These are phyloP conservation scores for Emergomyces pasteurianus DNA, from an alignment of 2,329 filamentous ascomycete species.

Conservation along the genomic window DNA sequence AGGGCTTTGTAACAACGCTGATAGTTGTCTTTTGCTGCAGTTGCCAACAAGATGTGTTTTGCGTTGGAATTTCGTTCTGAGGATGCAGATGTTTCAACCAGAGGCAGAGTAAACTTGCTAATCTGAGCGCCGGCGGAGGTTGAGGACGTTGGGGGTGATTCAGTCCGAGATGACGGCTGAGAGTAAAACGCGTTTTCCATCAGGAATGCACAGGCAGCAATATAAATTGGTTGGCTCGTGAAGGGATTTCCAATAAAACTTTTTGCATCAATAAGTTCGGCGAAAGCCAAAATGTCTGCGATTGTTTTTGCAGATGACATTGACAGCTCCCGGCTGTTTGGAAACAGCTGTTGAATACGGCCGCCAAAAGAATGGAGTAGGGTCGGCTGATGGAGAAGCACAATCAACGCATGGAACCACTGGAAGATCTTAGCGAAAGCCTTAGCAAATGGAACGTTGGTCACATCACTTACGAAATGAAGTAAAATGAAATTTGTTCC, in stretches of 20 bases:
- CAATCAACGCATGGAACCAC: slow-evolving; percentile 81
- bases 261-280: slow-evolving; percentile 72
- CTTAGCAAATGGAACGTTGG: neutral
- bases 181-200: slow-evolving; percentile 68
- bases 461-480: slow-evolving; percentile 44
- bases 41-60: slow-evolving; percentile 65
- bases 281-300: slow-evolving; percentile 76
- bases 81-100: slow-evolving; percentile 18
- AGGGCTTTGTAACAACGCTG: slow-evolving; percentile 76
- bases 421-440: slow-evolving; percentile 13
- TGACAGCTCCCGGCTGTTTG: slow-evolving; percentile 67
- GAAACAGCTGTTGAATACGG: slow-evolving; percentile 57
- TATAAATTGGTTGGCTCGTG: slow-evolving; percentile 82
- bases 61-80: slow-evolving; percentile 25
- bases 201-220: slow-evolving; percentile 77
- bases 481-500: slow-evolving; percentile 78
- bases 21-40: slow-evolving; percentile 76
- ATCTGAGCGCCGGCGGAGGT: slow-evolving; percentile 20
- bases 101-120: slow-evolving; percentile 24
- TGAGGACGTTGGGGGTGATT: slow-evolving; percentile 36
- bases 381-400: slow-evolving; percentile 73
- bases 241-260: slow-evolving; percentile 83
- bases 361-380: slow-evolving; percentile 65
- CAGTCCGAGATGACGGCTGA: slow-evolving; percentile 50
- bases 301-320: slow-evolving; percentile 90